Evolutionary conservation across 352 stramenopile species (phyloP), one percentile per base, ranked within the genome.

Genomic region (Hyaloperonospora arabidopsidis): DNA sequence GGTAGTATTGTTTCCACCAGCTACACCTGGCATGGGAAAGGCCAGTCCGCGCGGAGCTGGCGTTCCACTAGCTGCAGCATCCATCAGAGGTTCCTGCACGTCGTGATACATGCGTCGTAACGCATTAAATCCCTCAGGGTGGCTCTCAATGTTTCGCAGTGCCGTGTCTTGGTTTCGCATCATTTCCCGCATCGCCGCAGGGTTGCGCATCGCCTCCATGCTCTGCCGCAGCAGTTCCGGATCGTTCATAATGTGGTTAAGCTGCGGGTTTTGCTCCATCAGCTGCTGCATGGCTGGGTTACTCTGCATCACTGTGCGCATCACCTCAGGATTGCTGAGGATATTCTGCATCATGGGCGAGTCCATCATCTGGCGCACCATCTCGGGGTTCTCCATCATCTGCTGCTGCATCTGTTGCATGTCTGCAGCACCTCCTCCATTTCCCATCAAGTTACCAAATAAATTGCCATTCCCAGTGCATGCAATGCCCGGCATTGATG

Each of bases 131-230:
- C 96, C 96, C 39, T 97, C 96, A 0, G 95, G 95, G 45, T 98
- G 92, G 59, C 95, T 98, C 70, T 98, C 93, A 54, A 99, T 95
- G 67, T 98, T 96, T 41, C 82, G 85, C 74, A 99, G 81, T 15
- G 96, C 96, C 44, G 97, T 93, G 74, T 99, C 96, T 65, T 98
- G 95, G 70, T 80, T 96, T 5, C 95, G 82, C 93, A 98, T 98
- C 72, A 97, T 96, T 61, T 98, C 91, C 39, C 94, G 88, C 87
- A 98, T 97, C 15, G 87, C 87, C 5, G 77, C 81, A 13, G 96
- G 96, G 69, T 98, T 98, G 43, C 95, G 85, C 87, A 98, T 98
- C 57, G 97, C 97, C 65, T 98, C 89, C 80, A 98, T 97, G 55
- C 84, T 94, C 56, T 97, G 84, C 18, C 94, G 72, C 45, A 98